Percentiles rank a stretch among this genome's conserved stretches.
phyloP scores from a whole-genome alignment of 306 rosid genomes.

The Vigna nakashimae region DNA sequence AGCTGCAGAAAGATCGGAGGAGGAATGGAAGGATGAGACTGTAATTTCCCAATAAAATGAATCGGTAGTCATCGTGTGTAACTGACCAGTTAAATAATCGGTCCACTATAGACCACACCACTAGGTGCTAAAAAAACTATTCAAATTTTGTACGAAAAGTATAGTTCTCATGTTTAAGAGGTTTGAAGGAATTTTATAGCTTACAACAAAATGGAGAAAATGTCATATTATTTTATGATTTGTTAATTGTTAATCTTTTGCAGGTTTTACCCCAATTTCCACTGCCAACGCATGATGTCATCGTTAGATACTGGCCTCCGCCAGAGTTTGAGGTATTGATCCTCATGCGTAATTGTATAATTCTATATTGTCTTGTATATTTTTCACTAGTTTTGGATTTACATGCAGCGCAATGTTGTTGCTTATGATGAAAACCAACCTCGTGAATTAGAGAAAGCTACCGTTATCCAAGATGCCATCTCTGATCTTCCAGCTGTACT shows the following conservation, averaged over 20 bases:
- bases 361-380: slow-evolving; percentile 11
- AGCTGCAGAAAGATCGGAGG: not conserved
- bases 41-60: not conserved
- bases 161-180: not conserved
- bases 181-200: slow-evolving; percentile 5
- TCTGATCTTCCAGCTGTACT: slow-evolving; percentile 90
- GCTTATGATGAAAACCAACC: slow-evolving; percentile 88
- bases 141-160: not conserved
- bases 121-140: not conserved
- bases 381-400: slow-evolving; percentile 38
- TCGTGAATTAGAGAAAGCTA: slow-evolving; percentile 72
- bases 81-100: too few species aligned
- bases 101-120: too few species aligned
- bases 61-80: not conserved
- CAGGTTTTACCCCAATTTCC: slow-evolving; percentile 95
- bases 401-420: slow-evolving; percentile 82
- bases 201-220: not conserved
- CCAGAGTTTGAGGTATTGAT: slow-evolving; percentile 77
- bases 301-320: slow-evolving; percentile 88
- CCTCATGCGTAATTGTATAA: not conserved
- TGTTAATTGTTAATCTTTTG: slow-evolving; percentile 8
- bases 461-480: slow-evolving; percentile 86
- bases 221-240: slow-evolving; percentile 21
- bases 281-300: slow-evolving; percentile 87
- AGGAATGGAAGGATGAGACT: not conserved